A percentile compares a stretch with the other conserved stretches of the same genome.
Evolutionary conservation across 2,329 filamentous ascomycete species (phyloP).

Genomic region (Cladobotryum protrusum): DNA sequence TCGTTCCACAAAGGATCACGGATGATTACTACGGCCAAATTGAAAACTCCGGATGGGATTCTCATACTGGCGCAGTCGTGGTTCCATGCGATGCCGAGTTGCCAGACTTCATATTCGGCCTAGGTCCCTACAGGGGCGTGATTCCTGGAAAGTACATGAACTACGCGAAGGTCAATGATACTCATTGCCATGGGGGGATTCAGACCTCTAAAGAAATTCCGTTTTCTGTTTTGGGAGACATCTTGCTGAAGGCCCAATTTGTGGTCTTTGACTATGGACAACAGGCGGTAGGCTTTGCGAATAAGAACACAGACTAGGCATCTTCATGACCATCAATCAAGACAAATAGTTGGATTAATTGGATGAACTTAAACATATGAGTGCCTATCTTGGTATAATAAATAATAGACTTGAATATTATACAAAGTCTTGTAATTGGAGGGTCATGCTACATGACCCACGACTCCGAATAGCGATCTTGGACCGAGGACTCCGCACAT

Average conservation of each 20-base stretch:
- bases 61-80: slow-evolving; percentile 46
- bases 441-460: too few relatives aligned
- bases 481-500: too few relatives aligned
- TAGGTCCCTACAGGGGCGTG: slow-evolving; percentile 28
- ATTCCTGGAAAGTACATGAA: slow-evolving; percentile 34
- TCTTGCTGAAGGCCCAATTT: slow-evolving; percentile 40
- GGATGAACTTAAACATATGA: not conserved
- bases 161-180: slow-evolving; percentile 24
- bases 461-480: too few relatives aligned
- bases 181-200: slow-evolving; percentile 31
- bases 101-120: slow-evolving; percentile 34
- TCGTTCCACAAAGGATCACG: slow-evolving; percentile 49
- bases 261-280: slow-evolving; percentile 34
- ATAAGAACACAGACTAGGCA: slow-evolving; percentile 21
- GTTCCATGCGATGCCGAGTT: slow-evolving; percentile 50
- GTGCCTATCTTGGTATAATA: too few relatives aligned
- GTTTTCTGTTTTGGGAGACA: slow-evolving; percentile 35
- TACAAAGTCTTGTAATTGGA: too few relatives aligned
- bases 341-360: not conserved
- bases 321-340: not conserved
- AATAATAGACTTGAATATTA: too few relatives aligned
- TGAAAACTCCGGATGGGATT: slow-evolving; percentile 40
- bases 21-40: slow-evolving; percentile 55
- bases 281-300: slow-evolving; percentile 32
- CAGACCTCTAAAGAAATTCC: slow-evolving; percentile 31